phyloP scores from a whole-genome alignment of 257 asterid species.

The Fraxinus excelsior region DNA sequence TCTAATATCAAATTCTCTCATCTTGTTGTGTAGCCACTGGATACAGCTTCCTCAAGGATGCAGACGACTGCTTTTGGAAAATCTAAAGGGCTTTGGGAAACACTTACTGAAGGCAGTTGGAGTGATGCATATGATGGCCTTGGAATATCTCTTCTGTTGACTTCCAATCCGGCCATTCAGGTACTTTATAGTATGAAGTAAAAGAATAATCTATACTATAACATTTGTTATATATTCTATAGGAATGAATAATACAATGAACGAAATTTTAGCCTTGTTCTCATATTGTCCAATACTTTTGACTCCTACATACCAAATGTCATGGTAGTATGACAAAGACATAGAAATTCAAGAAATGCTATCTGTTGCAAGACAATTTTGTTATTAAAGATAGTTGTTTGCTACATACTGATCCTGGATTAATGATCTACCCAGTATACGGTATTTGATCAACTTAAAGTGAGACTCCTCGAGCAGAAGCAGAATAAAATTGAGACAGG shows the following conservation, averaged over 20 bases:
- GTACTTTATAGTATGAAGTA: conserved; percentile 29
- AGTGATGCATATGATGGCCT: conserved; percentile 79
- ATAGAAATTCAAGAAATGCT: neutral
- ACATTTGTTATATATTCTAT: too few species aligned
- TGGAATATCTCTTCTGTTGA: conserved; percentile 81
- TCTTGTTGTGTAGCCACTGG: conserved; percentile 68
- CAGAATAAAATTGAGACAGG: conserved; percentile 34
- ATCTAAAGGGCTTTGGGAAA: conserved; percentile 78
- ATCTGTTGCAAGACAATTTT: neutral
- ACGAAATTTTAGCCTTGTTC: neutral
- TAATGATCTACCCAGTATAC: conserved; percentile 63
- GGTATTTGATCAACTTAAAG: conserved; percentile 82
- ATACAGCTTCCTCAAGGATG: conserved; percentile 91
- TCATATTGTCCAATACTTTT: neutral
- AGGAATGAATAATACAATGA: neutral
- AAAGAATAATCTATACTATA: neutral
- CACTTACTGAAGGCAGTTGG: conserved; percentile 81
- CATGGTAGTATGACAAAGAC: neutral
- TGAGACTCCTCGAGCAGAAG: conserved; percentile 52
- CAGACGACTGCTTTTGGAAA: conserved; percentile 90
- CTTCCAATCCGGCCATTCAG: conserved; percentile 94
- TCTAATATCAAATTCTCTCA: conserved; percentile 18
- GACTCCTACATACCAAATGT: neutral
- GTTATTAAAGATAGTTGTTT: neutral
- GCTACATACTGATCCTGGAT: neutral